phyloP scores from a whole-genome alignment of 208 protist species.

The Acanthamoeba sp. region DNA sequence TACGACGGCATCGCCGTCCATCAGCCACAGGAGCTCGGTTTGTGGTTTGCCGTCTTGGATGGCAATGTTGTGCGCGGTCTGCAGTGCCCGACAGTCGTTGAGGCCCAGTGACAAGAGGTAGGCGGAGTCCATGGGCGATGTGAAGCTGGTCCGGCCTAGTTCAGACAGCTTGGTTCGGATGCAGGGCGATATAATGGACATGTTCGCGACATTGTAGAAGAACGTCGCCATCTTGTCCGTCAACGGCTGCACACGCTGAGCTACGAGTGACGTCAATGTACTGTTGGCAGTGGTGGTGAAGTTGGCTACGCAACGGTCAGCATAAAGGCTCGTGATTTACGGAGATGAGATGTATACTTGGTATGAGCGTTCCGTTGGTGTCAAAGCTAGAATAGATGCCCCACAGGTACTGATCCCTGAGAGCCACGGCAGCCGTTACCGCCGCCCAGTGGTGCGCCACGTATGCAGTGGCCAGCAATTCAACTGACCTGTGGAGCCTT shows the following conservation, averaged over 20 bases:
- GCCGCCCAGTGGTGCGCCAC: constrained; percentile 25
- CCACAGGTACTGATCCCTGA: constrained; percentile 1
- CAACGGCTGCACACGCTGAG: not conserved
- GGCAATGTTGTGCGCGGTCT: not conserved
- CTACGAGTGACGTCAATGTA: not conserved
- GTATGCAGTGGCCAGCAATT: not conserved
- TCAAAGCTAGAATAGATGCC: not conserved
- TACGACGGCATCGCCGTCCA: not conserved
- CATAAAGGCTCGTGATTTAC: too few relatives aligned
- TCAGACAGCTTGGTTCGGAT: constrained; percentile 3
- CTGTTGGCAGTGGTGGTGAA: not conserved
- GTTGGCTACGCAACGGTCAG: not conserved
- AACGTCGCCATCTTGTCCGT: not conserved
- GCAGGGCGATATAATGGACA: not conserved
- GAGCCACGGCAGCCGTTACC: not conserved
- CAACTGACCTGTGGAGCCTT: not conserved
- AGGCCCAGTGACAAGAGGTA: not conserved
- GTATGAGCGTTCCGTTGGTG: not conserved
- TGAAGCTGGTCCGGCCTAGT: not conserved
- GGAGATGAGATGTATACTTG: not conserved
- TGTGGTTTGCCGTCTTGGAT: not conserved
- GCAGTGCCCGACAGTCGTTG: not conserved
- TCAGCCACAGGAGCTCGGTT: constrained; percentile 27
- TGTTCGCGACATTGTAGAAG: not conserved
- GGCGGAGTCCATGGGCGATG: not conserved